Conservation (phyloP, 805 yeast genomes). For the Candida succiphila region DNA sequence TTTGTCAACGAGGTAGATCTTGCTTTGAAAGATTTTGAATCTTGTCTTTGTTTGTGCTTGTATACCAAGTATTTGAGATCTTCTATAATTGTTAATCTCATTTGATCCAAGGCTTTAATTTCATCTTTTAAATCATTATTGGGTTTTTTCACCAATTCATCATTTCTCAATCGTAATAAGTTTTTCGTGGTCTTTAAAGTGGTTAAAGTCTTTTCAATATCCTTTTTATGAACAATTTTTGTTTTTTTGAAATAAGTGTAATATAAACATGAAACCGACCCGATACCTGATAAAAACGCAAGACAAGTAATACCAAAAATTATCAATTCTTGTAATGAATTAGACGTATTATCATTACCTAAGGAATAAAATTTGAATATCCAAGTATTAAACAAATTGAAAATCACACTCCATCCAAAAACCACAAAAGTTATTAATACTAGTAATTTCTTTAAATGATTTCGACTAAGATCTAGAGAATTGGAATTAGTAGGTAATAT, state of each 20-base stretch:
- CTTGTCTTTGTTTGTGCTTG: constrained; percentile 4
- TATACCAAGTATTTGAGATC: constrained; percentile 8
- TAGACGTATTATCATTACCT: too few relatives aligned
- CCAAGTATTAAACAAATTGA: too few relatives aligned
- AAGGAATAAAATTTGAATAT: too few relatives aligned
- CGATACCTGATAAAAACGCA: constrained; percentile 42
- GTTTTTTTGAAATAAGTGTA: constrained; percentile 13
- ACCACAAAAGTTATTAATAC: too few relatives aligned
- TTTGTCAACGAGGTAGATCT: constrained; percentile 5
- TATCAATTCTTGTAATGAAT: constrained; percentile 34
- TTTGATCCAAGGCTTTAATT: constrained; percentile 24
- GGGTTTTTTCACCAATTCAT: constrained; percentile 17
- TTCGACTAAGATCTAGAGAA: too few relatives aligned
- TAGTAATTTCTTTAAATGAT: too few relatives aligned
- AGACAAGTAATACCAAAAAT: constrained; percentile 40
- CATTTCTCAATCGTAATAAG: constrained; percentile 24
- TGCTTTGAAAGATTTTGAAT: constrained; percentile 6
- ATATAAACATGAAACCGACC: constrained; percentile 36
- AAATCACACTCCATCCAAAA: too few relatives aligned
- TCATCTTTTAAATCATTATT: constrained; percentile 28
- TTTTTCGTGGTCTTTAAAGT: constrained; percentile 31
- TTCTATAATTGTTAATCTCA: constrained; percentile 13
- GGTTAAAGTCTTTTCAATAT: constrained; percentile 24
- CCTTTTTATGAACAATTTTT: constrained; percentile 19
- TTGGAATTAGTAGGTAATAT: too few relatives aligned